Evolutionary conservation across 2,329 filamentous ascomycete genomes (phyloP), one percentile per base, ranked within the genome.

Genomic region (Cordyceps tenuipes): DNA sequence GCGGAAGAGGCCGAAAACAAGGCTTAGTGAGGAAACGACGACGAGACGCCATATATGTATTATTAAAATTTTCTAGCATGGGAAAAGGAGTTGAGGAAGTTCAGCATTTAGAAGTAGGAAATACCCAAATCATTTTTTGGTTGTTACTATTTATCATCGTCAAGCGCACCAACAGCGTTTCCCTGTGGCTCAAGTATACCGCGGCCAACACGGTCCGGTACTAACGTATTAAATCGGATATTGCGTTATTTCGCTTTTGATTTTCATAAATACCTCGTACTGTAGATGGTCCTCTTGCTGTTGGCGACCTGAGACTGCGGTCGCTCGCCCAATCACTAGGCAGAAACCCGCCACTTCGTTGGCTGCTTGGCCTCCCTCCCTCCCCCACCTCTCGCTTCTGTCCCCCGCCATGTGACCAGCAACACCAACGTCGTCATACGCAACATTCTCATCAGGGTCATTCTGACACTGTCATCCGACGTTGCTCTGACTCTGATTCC

Each of bases 1-100:
- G 76, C 79, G 29, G 79, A 80, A n/a, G 76, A 81, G 63, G 77
- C 79, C 48, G 74, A 34, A 9, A 47, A 36, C 2, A 46, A 44
- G 36, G 47, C 23, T 1, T 51, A 23, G 36, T 3, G n/a, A 31
- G 13, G 23, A 19, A 23, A 29, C 36, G 19, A 58, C 17, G 44
- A 58, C 17, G 44, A 21, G n/a, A 10, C 23, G 10, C 4, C 39
- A 17, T 12, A 8, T 34, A 0, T 58, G 39, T 58, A 58, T 21
- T 51, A 51, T 26, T 34, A 44, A 58, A 51, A n/a, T 23, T 19
- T 19, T 49, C 3, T 34, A 21, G 41, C 29, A n/a, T 46, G 53
- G 53, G 52, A 39, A 39, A 19, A 26, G 53, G 23, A 51, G 49
- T 41, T 39, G 19, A 26, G 13, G 54, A 19, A 17, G n/a, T 15